Base-by-base conservation (phyloP, 2,329 filamentous ascomycete genomes). In the Claviceps sp. region DNA sequence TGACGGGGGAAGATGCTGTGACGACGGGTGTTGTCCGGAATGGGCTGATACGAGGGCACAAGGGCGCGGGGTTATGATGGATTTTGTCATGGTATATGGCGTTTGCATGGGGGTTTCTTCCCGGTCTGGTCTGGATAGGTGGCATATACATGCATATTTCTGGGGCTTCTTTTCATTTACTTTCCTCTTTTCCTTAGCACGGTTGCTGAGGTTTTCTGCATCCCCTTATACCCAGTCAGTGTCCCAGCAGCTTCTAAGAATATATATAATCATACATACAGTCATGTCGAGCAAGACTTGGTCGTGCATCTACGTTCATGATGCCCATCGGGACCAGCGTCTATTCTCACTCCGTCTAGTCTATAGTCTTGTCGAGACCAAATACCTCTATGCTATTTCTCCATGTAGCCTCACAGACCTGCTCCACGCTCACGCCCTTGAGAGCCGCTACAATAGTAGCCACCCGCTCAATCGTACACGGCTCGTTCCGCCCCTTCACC, bases 401-500 rank as follows among this genome's bases (percentile, higher is more conserved):
- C 88, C 88, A 94, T 4, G 87, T 84, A 65, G 84, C 84, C 69
- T 96, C 89, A 62, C 84, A 88, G 20, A 98, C 84, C 63, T 91
- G 85, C 62, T 94, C 82, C 1, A 95, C 77, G 4, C 76, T 69
- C 4, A 95, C 73, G 0, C 79, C 87, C 67, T 95, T 96, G 57
- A 97, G 85, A 43, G 77, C 82, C 1, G 93, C 91, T 57, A 98
- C 83, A 49, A 91, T 87, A 65, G 85, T 82, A n/a, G 89, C 93
- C 14, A 98, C 87, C 50, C 85, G 82, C 57, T 84, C 81, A 58
- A 98, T 96, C 50, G 79, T 85, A 60, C 85, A 90, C 9, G 91
- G 88, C 68, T 98, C 93, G 64, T 98, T 98, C 54, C 93, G 80
- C 0, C 91, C 89, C 70, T 97, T 98, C 50, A 98, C 79, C 87